Base-by-base conservation (phyloP, 768 basidiomycete species). In the Saitozyma podzolica region DNA sequence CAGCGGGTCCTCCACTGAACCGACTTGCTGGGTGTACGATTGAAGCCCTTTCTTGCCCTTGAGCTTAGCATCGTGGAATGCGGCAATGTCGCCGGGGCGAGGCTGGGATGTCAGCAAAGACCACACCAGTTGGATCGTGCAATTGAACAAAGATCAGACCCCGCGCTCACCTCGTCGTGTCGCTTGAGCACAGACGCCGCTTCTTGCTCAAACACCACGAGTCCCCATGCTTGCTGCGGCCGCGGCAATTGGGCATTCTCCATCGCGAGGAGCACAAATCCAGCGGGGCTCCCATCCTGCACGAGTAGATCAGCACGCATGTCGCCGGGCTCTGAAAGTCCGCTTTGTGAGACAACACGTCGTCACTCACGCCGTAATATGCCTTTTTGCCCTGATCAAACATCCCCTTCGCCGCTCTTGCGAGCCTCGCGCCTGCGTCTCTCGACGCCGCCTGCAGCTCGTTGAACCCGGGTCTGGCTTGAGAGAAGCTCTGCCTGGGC, bases 31-130 rank as follows among this genome's bases (percentile, higher is more conserved):
- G 59, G 84, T 83, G 76, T 96, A 95, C 55, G 83, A 82, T 50
- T 88, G 85, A 55, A 96, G 75, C 19, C 79, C 90, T 76, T 92
- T 95, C 73, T 85, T 83, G 2, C 87, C 87, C 70, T 93, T 92
- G 13, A 93, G 84, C 74, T 85, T 86, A 50, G 89, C 90, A 60
- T 92, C 90, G 55, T 83, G 81, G 61, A 94, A 78, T 63, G 86
- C 84, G 52, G 92, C 83, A 9, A 96, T 80, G 78, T 96, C 93
- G 2, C 93, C 93, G 0, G 92, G 89, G 84, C 75, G 72, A 43
- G 76, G 73, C 67, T 76, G 50, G 40, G 29, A 16, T 20, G 52
- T 59, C 47, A 60, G 61, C 42, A 29, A 5, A 14, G 9, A 11
- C 10, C 9, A 10, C 47, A 8, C n/a, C 8, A 8, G 8, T 20